Evolutionary conservation across 306 rosid species (phyloP).

Genomic region (Quercus robur): DNA sequence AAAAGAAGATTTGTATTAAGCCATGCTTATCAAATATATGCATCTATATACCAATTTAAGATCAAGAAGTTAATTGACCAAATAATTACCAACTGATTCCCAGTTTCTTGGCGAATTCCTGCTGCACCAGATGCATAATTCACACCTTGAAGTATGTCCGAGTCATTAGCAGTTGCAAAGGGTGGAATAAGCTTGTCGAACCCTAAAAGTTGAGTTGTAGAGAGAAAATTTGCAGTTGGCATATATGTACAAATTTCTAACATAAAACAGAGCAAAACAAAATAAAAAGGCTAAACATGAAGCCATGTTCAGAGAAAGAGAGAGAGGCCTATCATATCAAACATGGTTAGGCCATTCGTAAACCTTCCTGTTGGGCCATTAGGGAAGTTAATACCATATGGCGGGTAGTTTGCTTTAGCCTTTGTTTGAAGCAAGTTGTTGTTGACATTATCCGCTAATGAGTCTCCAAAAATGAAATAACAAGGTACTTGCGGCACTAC

Average conservation of each 20-base stretch:
- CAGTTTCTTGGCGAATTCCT: constrained; percentile 49
- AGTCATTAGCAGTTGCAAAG: constrained; percentile 22
- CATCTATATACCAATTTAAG: too few relatives aligned
- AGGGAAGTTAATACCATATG: constrained; percentile 68
- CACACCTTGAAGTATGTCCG: constrained; percentile 40
- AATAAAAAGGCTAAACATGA: not conserved
- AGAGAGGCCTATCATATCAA: constrained; percentile 51
- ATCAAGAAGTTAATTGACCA: not conserved
- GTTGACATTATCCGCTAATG: constrained; percentile 57
- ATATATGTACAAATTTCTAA: not conserved
- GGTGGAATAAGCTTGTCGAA: constrained; percentile 51
- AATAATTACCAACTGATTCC: constrained; percentile 25
- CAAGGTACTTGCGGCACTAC: constrained; percentile 45
- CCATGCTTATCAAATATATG: too few relatives aligned
- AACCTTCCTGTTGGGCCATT: constrained; percentile 63
- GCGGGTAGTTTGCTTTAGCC: constrained; percentile 50
- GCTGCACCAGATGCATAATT: constrained; percentile 76
- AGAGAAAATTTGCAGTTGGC: not conserved
- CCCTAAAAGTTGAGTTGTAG: constrained; percentile 62
- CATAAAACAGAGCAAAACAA: not conserved
- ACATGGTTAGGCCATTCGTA: constrained; percentile 47
- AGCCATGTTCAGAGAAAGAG: not conserved
- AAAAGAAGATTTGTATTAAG: too few relatives aligned
- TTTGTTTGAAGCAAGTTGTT: constrained; percentile 42
- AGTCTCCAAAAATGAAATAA: constrained; percentile 59